phyloP scores from a whole-genome alignment of 768 basidiomycete genomes.

The Cystobasidium ongulense region DNA sequence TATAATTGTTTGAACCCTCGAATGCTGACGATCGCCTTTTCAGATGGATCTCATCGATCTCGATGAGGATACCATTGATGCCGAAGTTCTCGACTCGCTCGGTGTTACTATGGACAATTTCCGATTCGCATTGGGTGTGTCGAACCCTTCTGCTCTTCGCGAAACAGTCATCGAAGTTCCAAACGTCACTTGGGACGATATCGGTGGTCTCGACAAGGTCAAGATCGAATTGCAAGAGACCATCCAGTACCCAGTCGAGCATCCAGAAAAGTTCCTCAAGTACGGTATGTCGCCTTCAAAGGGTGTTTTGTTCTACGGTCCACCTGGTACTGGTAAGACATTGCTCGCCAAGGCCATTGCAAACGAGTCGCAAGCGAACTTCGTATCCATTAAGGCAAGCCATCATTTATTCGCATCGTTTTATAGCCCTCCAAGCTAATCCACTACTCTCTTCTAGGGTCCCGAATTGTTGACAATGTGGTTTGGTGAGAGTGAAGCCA shows the following conservation, averaged over 20 bases:
- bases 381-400: slow-evolving; percentile 88
- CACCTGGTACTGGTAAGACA: slow-evolving; percentile 99
- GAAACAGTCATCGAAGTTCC: slow-evolving; percentile 99
- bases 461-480: slow-evolving; percentile 99
- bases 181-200: slow-evolving; percentile 96
- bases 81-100: slow-evolving; percentile 95
- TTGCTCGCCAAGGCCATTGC: slow-evolving; percentile 97
- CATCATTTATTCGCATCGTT: background rate
- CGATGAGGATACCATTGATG: slow-evolving; percentile 96
- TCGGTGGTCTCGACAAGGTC: slow-evolving; percentile 99
- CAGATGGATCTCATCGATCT: slow-evolving; percentile 87
- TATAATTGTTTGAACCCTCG: background rate
- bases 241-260: slow-evolving; percentile 98
- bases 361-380: slow-evolving; percentile 99
- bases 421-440: slow-evolving; percentile 13
- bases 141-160: slow-evolving; percentile 95
- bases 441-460: slow-evolving; percentile 51
- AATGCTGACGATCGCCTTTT: background rate
- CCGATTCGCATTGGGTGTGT: slow-evolving; percentile 93
- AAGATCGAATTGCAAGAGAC: slow-evolving; percentile 98
- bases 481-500: slow-evolving; percentile 99
- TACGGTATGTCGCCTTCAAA: slow-evolving; percentile 99
- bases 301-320: slow-evolving; percentile 99
- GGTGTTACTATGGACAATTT: slow-evolving; percentile 99
- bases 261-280: slow-evolving; percentile 99